Evolutionary conservation across 2,329 filamentous ascomycete species (phyloP).

Genomic region (Fusarium sp.): DNA sequence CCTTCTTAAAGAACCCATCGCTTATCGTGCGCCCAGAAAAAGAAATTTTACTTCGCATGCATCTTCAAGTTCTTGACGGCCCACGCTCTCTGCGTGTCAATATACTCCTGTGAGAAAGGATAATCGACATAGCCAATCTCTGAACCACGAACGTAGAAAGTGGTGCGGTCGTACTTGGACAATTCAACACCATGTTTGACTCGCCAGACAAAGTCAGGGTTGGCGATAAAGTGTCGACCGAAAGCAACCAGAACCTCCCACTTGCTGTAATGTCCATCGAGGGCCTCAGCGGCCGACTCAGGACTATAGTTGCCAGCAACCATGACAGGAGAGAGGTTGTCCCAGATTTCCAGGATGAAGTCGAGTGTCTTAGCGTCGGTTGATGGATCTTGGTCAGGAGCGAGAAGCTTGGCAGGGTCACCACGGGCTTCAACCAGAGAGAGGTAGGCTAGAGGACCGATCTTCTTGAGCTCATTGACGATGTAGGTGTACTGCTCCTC

Average conservation of each 20-base stretch:
- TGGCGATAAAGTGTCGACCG: conserved; percentile 47
- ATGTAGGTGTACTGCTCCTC: conserved; percentile 44
- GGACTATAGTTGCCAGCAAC: conserved; percentile 47
- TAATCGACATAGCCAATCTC: conserved; percentile 43
- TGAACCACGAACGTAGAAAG: conserved; percentile 42
- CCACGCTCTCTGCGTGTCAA: conserved; percentile 22
- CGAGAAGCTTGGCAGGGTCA: conserved; percentile 26
- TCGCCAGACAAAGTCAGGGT: conserved; percentile 48
- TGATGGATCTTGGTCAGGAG: conserved; percentile 45
- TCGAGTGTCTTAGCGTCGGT: conserved; percentile 50
- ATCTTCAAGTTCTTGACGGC: conserved; percentile 13
- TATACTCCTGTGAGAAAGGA: conserved; percentile 29
- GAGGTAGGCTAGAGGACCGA: conserved; percentile 49
- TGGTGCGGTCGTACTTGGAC: conserved; percentile 43
- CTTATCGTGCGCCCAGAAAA: too few species aligned
- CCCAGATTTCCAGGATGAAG: conserved; percentile 49
- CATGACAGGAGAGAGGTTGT: conserved; percentile 48
- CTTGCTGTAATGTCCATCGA: conserved; percentile 47
- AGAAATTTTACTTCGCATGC: conserved; percentile 4
- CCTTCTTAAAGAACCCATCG: too few species aligned
- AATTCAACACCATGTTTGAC: conserved; percentile 43
- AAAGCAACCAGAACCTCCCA: conserved; percentile 50
- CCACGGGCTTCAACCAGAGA: conserved; percentile 49
- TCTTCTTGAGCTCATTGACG: conserved; percentile 45
- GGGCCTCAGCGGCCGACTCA: conserved; percentile 21